These are phyloP conservation scores for Nothomitra cinnamomea DNA, from an alignment of 2,329 filamentous ascomycete species.

Conservation along the genomic window DNA sequence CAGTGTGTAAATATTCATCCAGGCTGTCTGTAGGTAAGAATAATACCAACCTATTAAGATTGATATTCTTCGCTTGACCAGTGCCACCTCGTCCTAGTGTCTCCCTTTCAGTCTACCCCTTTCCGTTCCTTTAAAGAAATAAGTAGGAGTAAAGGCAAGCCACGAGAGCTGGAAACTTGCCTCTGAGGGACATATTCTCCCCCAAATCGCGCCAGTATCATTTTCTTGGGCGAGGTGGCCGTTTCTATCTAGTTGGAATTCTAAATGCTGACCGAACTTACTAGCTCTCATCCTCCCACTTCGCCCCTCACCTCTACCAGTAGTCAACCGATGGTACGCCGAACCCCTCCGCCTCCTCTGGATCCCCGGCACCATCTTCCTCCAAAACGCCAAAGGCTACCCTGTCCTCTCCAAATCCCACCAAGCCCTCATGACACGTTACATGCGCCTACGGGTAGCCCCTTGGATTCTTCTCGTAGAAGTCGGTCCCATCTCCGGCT, in stretches of 20 bases:
- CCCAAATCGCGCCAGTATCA: background rate
- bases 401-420: constrained; percentile 45
- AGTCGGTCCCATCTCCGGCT: constrained; percentile 32
- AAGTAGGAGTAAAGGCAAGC: background rate
- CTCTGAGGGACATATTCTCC: background rate
- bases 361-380: constrained; percentile 36
- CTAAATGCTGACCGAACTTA: background rate
- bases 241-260: background rate
- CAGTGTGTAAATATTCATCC: constrained; percentile 67
- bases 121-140: background rate
- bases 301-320: constrained; percentile 38
- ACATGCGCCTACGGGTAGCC: constrained; percentile 45
- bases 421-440: constrained; percentile 41
- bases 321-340: constrained; percentile 52
- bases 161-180: background rate
- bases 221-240: background rate
- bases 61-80: constrained; percentile 3
- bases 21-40: constrained; percentile 70
- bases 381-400: constrained; percentile 41
- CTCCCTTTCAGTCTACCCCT: background rate
- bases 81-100: background rate
- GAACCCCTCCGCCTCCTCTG: constrained; percentile 49
- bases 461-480: constrained; percentile 50
- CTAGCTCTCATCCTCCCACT: constrained; percentile 40
- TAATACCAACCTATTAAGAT: constrained; percentile 6